These are phyloP conservation scores for Gossypium arboreum DNA, from an alignment of 345 rosid genomes.

Conservation along the genomic window DNA sequence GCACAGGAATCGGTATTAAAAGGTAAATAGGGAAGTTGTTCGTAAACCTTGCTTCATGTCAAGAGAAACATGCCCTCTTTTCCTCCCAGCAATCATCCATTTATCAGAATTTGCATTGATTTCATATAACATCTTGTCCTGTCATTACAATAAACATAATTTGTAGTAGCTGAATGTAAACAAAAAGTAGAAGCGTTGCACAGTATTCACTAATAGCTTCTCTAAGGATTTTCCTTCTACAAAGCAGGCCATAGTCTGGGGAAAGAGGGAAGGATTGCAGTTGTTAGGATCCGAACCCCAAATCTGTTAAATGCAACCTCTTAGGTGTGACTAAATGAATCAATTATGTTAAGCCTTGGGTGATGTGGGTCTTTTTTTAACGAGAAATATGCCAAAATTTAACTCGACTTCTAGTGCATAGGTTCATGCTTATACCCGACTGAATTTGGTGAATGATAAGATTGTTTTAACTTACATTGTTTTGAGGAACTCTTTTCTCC, in stretches of 20 bases:
- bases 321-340: not conserved
- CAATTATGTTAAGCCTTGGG: not conserved
- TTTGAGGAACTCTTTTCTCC: constrained; percentile 32
- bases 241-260: not conserved
- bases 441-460: not conserved
- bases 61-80: constrained; percentile 75
- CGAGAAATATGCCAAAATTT: not conserved
- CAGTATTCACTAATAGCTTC: not conserved
- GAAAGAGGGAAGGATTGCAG: not conserved
- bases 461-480: constrained; percentile 46
- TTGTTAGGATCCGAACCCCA: not conserved
- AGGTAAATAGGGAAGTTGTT: constrained; percentile 4
- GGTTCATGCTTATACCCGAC: not conserved
- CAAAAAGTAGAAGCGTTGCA: not conserved
- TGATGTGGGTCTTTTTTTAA: not conserved
- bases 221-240: not conserved
- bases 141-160: constrained; percentile 20
- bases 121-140: constrained; percentile 84
- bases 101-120: constrained; percentile 66
- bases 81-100: constrained; percentile 99
- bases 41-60: constrained; percentile 58
- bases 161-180: not conserved
- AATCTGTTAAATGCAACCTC: not conserved
- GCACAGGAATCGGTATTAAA: not conserved
- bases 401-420: not conserved